Evolutionary conservation across 179 eudicot genomes (phyloP), one percentile per base, ranked within the genome.

Genomic region (Camellia oleifera): DNA sequence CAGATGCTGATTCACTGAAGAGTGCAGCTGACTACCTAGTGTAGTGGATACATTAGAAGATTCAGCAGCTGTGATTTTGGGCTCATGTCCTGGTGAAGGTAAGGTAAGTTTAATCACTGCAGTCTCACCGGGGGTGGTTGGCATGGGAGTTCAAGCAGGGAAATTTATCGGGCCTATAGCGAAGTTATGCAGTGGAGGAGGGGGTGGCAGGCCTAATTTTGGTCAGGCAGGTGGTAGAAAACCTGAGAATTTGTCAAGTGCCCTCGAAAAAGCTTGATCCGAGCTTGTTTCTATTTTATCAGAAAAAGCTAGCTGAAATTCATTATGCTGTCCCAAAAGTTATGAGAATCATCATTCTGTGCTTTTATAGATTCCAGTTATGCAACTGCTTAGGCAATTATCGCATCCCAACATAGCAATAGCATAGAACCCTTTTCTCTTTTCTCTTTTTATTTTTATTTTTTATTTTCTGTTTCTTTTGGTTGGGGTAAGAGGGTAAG

Each of bases 181-280:
- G 44, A 96, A 94, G 84, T 48, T 94, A 73, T 92, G 98, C 63
- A 97, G 97, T 45, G 98, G 99, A 40, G 97, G 92, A 44, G 99
- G 99, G 1, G 99, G 99, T 52, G 99, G 99, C 56, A 88, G 91
- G 81, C 98, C 98, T 46, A 94, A 91, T 83, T 89, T 94, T 56
- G 96, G 98, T 40, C 99, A 94, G 90, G 99, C 99, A 8, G 99
- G 99, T 70, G 98, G 98, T 48, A 88, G 87, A 80, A 93, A 92
- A 78, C 98, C 98, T 14, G 93, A 94, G 79, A 96, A 94, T 82
- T 81, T 96, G 82, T 54, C 9, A 78, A 78, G 72, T 57, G 98
- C 98, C 10, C 97, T 96, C 69, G 97, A 88, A 61, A 90, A 90
- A 82, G 99, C 97, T 40, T 89, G 90, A 26, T 87, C 86, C 2